Evolutionary conservation across 2,329 filamentous ascomycete genomes (phyloP).

Genomic region (Macrophomina tecta): DNA sequence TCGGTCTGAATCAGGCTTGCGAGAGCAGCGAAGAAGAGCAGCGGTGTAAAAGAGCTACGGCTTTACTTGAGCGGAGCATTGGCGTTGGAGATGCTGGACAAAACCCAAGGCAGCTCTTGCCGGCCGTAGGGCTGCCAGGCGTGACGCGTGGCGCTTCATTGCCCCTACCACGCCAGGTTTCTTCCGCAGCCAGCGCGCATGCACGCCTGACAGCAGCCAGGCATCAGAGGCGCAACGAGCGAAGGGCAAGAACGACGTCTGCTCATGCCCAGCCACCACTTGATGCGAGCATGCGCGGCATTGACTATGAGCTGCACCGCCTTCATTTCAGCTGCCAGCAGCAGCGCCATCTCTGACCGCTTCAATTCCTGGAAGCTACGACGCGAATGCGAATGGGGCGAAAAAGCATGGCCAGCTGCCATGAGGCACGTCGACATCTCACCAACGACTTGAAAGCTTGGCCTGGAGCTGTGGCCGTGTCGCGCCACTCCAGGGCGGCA

Average conservation of each 20-base stretch:
- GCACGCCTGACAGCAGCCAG: neutral
- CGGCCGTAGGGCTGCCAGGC: conserved; percentile 21
- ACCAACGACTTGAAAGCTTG: conserved; percentile 8
- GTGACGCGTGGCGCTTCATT: conserved; percentile 9
- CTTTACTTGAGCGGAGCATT: neutral
- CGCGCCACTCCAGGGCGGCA: conserved; percentile 9
- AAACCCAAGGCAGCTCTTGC: conserved; percentile 9
- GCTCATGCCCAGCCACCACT: neutral
- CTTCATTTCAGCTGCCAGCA: neutral
- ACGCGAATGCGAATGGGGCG: conserved; percentile 11
- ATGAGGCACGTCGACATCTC: neutral
- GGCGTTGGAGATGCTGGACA: conserved; percentile 1
- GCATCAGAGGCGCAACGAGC: neutral
- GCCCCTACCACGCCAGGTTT: conserved; percentile 23
- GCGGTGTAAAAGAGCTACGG: conserved; percentile 7
- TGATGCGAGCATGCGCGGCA: neutral
- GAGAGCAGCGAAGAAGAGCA: conserved; percentile 7
- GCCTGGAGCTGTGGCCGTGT: conserved; percentile 9
- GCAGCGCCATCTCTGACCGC: conserved; percentile 3
- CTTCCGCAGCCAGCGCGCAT: conserved; percentile 9
- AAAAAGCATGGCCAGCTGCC: neutral
- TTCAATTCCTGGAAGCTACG: neutral
- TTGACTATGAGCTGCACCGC: neutral
- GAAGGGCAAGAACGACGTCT: neutral
- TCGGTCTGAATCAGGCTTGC: conserved; percentile 25